phyloP scores from a whole-genome alignment of 139 green algal species.

The Chlorella sorokiniana region DNA sequence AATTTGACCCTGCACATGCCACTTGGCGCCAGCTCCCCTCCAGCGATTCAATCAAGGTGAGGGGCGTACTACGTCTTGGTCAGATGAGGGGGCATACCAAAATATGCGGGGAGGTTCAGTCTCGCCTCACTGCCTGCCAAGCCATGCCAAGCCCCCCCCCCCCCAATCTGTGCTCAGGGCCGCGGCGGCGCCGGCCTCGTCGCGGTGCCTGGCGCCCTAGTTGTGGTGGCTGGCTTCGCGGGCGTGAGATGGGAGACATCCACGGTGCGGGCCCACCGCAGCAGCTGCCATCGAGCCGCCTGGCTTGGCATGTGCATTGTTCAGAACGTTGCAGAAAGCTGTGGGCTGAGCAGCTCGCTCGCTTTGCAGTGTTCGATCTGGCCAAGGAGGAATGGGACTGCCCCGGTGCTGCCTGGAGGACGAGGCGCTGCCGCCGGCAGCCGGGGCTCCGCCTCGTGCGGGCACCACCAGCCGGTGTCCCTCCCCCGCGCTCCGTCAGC shows the following conservation, averaged over 20 bases:
- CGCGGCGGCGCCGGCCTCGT: slow-evolving; percentile 36
- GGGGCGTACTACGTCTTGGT: neutral
- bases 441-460: neutral
- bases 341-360: neutral
- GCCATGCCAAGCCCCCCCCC: neutral
- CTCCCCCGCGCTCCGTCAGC: slow-evolving; percentile 53
- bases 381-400: slow-evolving; percentile 34
- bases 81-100: neutral
- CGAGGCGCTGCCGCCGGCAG: neutral
- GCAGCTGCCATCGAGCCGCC: slow-evolving; percentile 4
- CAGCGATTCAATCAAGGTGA: slow-evolving; percentile 21
- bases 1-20: slow-evolving; percentile 39
- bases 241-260: slow-evolving; percentile 39
- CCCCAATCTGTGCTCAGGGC: neutral
- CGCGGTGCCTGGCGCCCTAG: slow-evolving; percentile 28
- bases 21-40: slow-evolving; percentile 52
- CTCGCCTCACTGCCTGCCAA: neutral
- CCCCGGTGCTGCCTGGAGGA: slow-evolving; percentile 14
- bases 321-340: neutral
- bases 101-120: too few species aligned
- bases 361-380: slow-evolving; percentile 6
- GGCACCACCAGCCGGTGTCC: neutral
- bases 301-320: neutral
- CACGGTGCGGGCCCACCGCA: neutral
- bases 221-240: slow-evolving; percentile 55